Percentiles rank a stretch among this genome's conserved stretches.
Conservation (phyloP, 2,329 filamentous ascomycete genomes). For the Hirsutella minnesotensis region DNA sequence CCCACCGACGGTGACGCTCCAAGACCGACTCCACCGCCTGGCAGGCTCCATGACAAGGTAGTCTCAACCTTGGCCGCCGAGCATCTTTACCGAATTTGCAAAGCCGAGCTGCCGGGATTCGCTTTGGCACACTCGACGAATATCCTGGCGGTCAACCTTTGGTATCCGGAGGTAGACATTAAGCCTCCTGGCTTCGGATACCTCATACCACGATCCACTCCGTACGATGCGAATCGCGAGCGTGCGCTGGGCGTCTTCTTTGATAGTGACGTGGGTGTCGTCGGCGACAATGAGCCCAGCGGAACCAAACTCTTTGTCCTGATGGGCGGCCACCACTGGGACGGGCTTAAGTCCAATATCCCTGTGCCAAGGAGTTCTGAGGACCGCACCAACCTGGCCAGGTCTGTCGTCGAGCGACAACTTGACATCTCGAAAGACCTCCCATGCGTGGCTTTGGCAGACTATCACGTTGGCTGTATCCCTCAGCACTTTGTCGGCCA, state of each 20-base stretch:
- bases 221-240: slow-evolving; percentile 65
- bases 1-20: no score
- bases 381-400: slow-evolving; percentile 59
- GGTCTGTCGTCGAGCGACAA: slow-evolving; percentile 58
- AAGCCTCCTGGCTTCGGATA: slow-evolving; percentile 74
- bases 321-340: slow-evolving; percentile 86
- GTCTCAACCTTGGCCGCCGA: slow-evolving; percentile 51
- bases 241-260: slow-evolving; percentile 85
- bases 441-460: slow-evolving; percentile 49
- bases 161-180: slow-evolving; percentile 55
- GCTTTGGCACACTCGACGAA: slow-evolving; percentile 53
- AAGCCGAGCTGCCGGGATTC: slow-evolving; percentile 33
- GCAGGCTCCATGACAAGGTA: slow-evolving; percentile 37
- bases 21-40: no score
- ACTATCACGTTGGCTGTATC: slow-evolving; percentile 58
- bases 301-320: slow-evolving; percentile 90
- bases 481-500: slow-evolving; percentile 86
- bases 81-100: slow-evolving; percentile 26
- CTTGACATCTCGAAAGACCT: slow-evolving; percentile 51
- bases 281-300: slow-evolving; percentile 38
- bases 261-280: slow-evolving; percentile 50
- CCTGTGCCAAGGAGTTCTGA: slow-evolving; percentile 38
- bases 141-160: slow-evolving; percentile 88
- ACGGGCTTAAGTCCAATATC: slow-evolving; percentile 15
- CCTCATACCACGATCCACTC: slow-evolving; percentile 67